Percentiles rank a stretch among this genome's conserved stretches.
These are phyloP conservation scores for Aspergillus awamori DNA, from an alignment of 2,329 filamentous ascomycete species.

Conservation along the genomic window DNA sequence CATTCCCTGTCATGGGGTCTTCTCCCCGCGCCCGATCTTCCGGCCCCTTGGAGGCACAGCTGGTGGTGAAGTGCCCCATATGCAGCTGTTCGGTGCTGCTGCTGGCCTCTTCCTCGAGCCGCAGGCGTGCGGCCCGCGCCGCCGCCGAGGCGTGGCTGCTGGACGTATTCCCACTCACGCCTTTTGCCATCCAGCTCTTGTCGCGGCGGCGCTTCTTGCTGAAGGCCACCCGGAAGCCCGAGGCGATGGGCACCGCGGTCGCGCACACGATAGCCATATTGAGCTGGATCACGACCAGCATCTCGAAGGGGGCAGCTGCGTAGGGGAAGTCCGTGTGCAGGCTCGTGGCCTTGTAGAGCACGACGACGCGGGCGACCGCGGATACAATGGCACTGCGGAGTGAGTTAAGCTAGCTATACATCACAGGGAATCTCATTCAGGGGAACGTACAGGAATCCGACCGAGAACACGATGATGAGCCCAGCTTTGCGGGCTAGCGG, in stretches of 20 bases:
- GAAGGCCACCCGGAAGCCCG: neutral
- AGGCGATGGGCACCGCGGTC: neutral
- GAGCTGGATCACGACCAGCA: neutral
- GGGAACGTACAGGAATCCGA: too few relatives aligned
- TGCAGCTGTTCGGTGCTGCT: conserved; percentile 1
- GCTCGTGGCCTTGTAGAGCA: neutral
- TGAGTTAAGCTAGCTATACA: neutral
- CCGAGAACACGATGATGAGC: too few relatives aligned
- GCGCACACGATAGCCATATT: neutral
- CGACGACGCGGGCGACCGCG: neutral
- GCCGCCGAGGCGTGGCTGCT: neutral
- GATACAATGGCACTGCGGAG: neutral
- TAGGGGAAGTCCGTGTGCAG: neutral
- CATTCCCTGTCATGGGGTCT: neutral
- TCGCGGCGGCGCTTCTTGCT: neutral
- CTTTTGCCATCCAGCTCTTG: neutral
- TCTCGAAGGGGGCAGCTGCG: neutral
- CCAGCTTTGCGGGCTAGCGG: too few relatives aligned
- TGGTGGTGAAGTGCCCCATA: neutral
- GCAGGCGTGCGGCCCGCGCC: neutral
- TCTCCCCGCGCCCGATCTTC: neutral
- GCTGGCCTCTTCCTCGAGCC: neutral
- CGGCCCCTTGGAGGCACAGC: neutral
- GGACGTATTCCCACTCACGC: neutral
- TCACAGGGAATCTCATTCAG: too few relatives aligned